Base-by-base conservation (phyloP, 768 basidiomycete species). In the Hemileccinum rubropunctum region DNA sequence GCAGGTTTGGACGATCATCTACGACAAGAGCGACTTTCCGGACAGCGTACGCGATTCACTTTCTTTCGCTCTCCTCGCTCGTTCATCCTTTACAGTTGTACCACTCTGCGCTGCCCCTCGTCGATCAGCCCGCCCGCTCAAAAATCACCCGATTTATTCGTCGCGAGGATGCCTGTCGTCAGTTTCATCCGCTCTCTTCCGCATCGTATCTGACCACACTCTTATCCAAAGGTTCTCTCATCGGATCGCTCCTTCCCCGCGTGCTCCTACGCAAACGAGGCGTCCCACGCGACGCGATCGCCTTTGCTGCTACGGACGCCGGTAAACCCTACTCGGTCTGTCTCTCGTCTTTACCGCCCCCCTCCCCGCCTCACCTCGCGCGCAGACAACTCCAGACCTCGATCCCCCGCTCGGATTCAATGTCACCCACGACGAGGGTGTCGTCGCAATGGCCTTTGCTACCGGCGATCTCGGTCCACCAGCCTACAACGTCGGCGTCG, bases 261-360 rank as follows among this genome's bases (percentile, higher is more conserved):
- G 71, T 76, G 47, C 70, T 88, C 56, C 76, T 89, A 40, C 73
- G 73, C 53, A 76, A 82, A 57, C 78, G 74, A 40, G 87, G 84
- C 17, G 59, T 86, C 6, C 53, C 73, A 14, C 67, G 69, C 36
- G 63, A 69, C 17, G 62, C 69, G 13, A 77, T 87, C 70, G 58
- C 67, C 5, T 82, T 92, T 58, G 72, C 69, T 5, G 61, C 68
- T 41, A 91, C 91, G 1, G 66, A 76, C 45, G 67, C 79, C 23
- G 84, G 86, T 30, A 93, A 93, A 66, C 90, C 91, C 14, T 93
- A 84, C 67, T 74, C 88, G 39, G 90, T 80, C 59, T 63, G 84
- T 76, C 26, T 0, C 14, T 21, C 6, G 4, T 30, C 28, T 35
- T 33, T 6, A 28, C 35, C 47, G 34, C 42, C 32, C 9, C 33